Evolutionary conservation across 2,329 filamentous ascomycete genomes (phyloP).

Genomic region (Sporothrix sp.): DNA sequence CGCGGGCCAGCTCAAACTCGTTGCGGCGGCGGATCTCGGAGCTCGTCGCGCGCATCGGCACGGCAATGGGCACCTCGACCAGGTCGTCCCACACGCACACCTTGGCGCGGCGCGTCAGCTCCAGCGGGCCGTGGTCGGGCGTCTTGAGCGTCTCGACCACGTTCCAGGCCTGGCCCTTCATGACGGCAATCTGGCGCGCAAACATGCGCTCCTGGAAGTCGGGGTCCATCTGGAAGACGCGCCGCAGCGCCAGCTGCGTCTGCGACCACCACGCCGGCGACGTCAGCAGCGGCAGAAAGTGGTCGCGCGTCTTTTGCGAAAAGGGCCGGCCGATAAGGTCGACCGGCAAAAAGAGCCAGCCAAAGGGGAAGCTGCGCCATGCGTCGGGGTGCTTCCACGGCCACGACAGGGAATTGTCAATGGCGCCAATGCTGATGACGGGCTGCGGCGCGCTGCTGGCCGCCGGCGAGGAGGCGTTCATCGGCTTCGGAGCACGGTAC

Average conservation of each 20-base stretch:
- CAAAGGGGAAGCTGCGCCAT: slow-evolving; percentile 85
- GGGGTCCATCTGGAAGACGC: slow-evolving; percentile 80
- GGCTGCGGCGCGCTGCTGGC: slow-evolving; percentile 43
- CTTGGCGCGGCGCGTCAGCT: slow-evolving; percentile 75
- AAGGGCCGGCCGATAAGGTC: slow-evolving; percentile 94
- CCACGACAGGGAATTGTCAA: slow-evolving; percentile 97
- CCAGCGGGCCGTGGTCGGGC: slow-evolving; percentile 81
- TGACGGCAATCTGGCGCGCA: slow-evolving; percentile 92
- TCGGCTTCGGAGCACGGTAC: slow-evolving; percentile 71
- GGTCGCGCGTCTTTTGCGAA: slow-evolving; percentile 82
- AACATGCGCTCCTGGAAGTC: slow-evolving; percentile 99
- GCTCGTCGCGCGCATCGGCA: slow-evolving; percentile 76
- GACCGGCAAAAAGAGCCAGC: slow-evolving; percentile 95
- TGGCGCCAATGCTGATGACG: slow-evolving; percentile 73
- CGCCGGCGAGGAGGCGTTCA: slow-evolving; percentile 57
- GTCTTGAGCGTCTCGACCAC: slow-evolving; percentile 96
- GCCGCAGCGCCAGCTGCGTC: slow-evolving; percentile 75
- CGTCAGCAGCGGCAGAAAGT: slow-evolving; percentile 91
- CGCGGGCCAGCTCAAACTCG: slow-evolving; percentile 22
- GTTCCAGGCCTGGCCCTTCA: slow-evolving; percentile 99
- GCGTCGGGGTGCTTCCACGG: slow-evolving; percentile 98
- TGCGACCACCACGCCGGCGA: slow-evolving; percentile 96
- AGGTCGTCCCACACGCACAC: slow-evolving; percentile 98
- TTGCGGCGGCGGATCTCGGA: slow-evolving; percentile 66
- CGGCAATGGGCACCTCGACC: slow-evolving; percentile 89